Percentiles rank a stretch among this genome's conserved stretches.
phyloP scores from a whole-genome alignment of 352 stramenopile species.

The Phytophthora aleatoria region DNA sequence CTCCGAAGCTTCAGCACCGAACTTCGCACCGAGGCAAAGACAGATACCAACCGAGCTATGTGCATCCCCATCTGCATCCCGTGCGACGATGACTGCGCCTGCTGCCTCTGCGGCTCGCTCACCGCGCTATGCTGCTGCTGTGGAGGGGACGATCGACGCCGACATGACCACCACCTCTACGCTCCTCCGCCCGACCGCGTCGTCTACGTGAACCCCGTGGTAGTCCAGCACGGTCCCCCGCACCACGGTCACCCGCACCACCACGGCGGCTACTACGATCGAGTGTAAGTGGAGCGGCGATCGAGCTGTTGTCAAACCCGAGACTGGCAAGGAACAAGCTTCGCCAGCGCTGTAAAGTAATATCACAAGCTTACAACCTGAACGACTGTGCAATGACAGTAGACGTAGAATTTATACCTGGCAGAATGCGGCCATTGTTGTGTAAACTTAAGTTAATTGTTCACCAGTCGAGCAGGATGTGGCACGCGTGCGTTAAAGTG shows the following conservation, averaged over 20 bases:
- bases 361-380: slow-evolving; percentile 1
- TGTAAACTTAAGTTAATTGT: too few species aligned
- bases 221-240: slow-evolving; percentile 31
- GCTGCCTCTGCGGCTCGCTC: slow-evolving; percentile 41
- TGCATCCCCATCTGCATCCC: slow-evolving; percentile 31
- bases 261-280: slow-evolving; percentile 32
- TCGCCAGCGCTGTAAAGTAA: slow-evolving; percentile 1
- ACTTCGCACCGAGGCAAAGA: not conserved
- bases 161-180: slow-evolving; percentile 17
- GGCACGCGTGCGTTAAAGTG: too few species aligned
- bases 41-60: slow-evolving; percentile 5
- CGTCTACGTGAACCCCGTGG: slow-evolving; percentile 45
- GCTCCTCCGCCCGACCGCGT: slow-evolving; percentile 23
- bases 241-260: slow-evolving; percentile 17
- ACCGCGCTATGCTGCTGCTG: slow-evolving; percentile 36
- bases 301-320: not conserved
- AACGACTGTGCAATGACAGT: slow-evolving; percentile 1
- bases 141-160: slow-evolving; percentile 21
- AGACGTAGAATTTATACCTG: not conserved
- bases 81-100: slow-evolving; percentile 36
- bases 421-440: too few species aligned
- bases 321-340: not conserved
- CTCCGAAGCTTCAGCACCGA: too few species aligned
- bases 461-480: too few species aligned
- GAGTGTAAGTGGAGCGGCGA: slow-evolving; percentile 20